A percentile compares a stretch with the other conserved stretches of the same genome.
Evolutionary conservation across 2,329 filamentous ascomycete species (phyloP).

Genomic region (Alternaria brassicae): DNA sequence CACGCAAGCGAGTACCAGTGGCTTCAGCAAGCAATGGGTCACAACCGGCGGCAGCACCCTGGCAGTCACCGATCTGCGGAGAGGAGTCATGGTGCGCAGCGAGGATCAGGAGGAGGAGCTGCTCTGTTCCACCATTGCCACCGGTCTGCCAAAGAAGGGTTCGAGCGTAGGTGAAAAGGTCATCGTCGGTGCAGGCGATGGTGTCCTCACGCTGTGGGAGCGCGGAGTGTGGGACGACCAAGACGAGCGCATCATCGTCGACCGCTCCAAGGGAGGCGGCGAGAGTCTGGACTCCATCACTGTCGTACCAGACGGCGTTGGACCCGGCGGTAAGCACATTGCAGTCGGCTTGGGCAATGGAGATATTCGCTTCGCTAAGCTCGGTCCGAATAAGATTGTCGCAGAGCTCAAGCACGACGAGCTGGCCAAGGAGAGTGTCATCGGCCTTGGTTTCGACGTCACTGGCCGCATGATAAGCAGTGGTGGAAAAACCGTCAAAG

Average conservation of each 20-base stretch:
- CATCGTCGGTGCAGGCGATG: slow-evolving; percentile 77
- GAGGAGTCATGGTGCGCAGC: slow-evolving; percentile 84
- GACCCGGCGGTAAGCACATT: slow-evolving; percentile 72
- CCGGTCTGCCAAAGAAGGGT: slow-evolving; percentile 74
- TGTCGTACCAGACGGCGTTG: slow-evolving; percentile 73
- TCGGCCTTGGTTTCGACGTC: slow-evolving; percentile 82
- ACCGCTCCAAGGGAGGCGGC: slow-evolving; percentile 66
- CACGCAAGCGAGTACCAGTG: slow-evolving; percentile 80
- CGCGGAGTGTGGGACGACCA: slow-evolving; percentile 94
- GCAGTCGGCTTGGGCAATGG: slow-evolving; percentile 85
- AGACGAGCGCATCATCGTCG: slow-evolving; percentile 84
- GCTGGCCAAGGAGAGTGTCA: slow-evolving; percentile 73
- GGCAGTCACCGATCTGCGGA: slow-evolving; percentile 84
- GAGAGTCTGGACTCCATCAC: slow-evolving; percentile 84
- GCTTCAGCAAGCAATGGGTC: slow-evolving; percentile 93
- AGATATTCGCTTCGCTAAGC: slow-evolving; percentile 75
- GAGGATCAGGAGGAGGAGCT: slow-evolving; percentile 96
- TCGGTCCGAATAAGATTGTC: slow-evolving; percentile 76
- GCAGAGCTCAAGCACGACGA: slow-evolving; percentile 78
- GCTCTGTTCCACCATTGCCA: slow-evolving; percentile 79
- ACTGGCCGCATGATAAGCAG: slow-evolving; percentile 87
- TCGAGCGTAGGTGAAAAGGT: slow-evolving; percentile 76
- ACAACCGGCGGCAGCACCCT: slow-evolving; percentile 91
- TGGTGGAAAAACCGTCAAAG: slow-evolving; percentile 83
- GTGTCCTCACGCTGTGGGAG: slow-evolving; percentile 92